Percentiles rank a stretch among this genome's conserved stretches.
Evolutionary conservation across 1,284 basidiomycete genomes (phyloP).

Genomic region (Volvariella volvacea): DNA sequence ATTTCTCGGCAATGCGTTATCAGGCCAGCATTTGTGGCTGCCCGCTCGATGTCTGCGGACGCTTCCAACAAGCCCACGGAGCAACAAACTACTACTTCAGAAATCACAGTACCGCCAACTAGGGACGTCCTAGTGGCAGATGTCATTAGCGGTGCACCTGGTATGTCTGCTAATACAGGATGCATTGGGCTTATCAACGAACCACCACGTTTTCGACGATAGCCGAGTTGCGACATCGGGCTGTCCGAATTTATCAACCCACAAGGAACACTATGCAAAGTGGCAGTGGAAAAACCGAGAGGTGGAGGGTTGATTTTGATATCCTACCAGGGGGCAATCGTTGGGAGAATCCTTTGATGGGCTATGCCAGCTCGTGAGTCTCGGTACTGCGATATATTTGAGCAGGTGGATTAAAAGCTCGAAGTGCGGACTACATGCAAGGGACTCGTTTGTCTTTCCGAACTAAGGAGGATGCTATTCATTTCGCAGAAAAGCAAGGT

Average conservation of each 20-base stretch:
- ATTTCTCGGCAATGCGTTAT: constrained; percentile 12
- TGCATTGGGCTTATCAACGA: background rate
- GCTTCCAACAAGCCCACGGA: constrained; percentile 11
- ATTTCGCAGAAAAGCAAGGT: constrained; percentile 94
- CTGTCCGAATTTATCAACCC: constrained; percentile 91
- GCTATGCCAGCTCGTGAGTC: constrained; percentile 86
- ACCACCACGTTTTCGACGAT: constrained; percentile 2
- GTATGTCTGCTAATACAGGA: constrained; percentile 32
- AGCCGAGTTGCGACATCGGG: constrained; percentile 83
- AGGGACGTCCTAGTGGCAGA: constrained; percentile 69
- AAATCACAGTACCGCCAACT: constrained; percentile 29
- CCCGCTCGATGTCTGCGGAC: constrained; percentile 18
- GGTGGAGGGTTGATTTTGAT: constrained; percentile 97
- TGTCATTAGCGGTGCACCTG: constrained; percentile 71
- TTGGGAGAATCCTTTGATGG: constrained; percentile 99
- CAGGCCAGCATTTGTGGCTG: constrained; percentile 9
- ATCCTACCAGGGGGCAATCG: constrained; percentile 82
- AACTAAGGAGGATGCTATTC: constrained; percentile 87
- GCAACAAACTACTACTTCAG: constrained; percentile 15
- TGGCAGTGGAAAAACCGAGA: constrained; percentile 78
- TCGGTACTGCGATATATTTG: constrained; percentile 1
- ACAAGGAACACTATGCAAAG: constrained; percentile 96
- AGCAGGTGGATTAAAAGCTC: background rate
- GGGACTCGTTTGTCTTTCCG: constrained; percentile 85
- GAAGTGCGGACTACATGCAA: constrained; percentile 95